Conservation (phyloP, 2,329 filamentous ascomycete species). For the Stachybotrys elegans region DNA sequence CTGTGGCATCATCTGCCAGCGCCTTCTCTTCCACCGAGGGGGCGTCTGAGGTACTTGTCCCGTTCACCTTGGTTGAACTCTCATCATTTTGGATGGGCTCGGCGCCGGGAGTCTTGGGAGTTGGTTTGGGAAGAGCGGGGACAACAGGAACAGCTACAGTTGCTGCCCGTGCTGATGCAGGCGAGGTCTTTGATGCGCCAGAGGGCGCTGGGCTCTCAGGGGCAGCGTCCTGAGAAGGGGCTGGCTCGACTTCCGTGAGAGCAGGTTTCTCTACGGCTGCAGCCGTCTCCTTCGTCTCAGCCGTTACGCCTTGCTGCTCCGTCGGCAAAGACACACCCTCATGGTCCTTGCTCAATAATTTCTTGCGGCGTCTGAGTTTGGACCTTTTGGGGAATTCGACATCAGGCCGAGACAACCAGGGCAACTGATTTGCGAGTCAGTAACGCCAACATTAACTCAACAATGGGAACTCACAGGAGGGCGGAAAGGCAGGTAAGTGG, state of each 20-base stretch:
- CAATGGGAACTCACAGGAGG: slow-evolving; percentile 42
- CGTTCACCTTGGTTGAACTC: background rate
- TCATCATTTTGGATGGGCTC: no score
- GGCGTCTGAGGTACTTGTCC: background rate
- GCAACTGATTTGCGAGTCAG: slow-evolving; percentile 36
- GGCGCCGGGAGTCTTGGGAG: no score
- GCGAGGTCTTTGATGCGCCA: background rate
- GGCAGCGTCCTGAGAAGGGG: slow-evolving; percentile 2
- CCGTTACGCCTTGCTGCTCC: slow-evolving; percentile 29
- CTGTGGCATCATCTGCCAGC: no score
- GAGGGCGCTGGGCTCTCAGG: background rate
- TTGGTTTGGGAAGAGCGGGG: no score
- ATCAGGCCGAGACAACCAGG: slow-evolving; percentile 52
- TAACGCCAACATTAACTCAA: background rate
- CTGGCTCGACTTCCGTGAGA: slow-evolving; percentile 14
- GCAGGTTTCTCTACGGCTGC: no score
- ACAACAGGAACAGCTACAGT: no score
- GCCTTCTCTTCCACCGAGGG: background rate
- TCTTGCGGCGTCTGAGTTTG: slow-evolving; percentile 38
- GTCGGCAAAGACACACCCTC: slow-evolving; percentile 37
- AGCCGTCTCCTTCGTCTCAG: slow-evolving; percentile 17
- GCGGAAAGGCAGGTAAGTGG: no score
- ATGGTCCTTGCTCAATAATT: slow-evolving; percentile 28
- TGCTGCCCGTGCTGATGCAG: no score
- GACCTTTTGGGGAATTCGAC: slow-evolving; percentile 41